Evolutionary conservation across 176 grass and related monocot species (phyloP).

Genomic region (Carex myosuroides): DNA sequence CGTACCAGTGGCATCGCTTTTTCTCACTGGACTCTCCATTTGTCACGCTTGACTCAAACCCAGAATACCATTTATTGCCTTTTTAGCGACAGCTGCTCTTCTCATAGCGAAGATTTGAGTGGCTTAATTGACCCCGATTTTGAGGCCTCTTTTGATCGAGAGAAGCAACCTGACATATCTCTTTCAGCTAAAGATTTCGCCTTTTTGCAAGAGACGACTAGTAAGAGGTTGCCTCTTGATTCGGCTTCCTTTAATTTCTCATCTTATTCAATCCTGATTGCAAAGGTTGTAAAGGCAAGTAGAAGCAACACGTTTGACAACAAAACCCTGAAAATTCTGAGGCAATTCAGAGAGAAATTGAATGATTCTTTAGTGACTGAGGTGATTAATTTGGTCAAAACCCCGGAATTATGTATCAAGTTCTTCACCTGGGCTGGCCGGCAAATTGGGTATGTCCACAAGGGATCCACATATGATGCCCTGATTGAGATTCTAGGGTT

Average conservation of each 20-base stretch:
- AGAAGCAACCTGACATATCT: constrained; percentile 27
- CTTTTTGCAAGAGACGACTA: constrained; percentile 42
- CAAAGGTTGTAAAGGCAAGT: constrained; percentile 54
- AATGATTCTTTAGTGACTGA: constrained; percentile 51
- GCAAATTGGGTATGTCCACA: constrained; percentile 85
- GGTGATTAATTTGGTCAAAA: constrained; percentile 44
- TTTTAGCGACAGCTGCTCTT: constrained; percentile 23
- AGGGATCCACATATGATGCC: constrained; percentile 44
- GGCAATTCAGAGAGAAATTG: constrained; percentile 54
- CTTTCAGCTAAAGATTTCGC: constrained; percentile 52
- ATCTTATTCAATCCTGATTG: constrained; percentile 63
- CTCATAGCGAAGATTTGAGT: constrained; percentile 21
- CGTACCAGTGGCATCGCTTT: constrained; percentile 26
- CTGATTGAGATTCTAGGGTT: constrained; percentile 56
- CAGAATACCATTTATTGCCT: constrained; percentile 14
- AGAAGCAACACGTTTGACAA: constrained; percentile 29
- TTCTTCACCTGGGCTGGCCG: constrained; percentile 90
- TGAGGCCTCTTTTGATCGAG: constrained; percentile 6
- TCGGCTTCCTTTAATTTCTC: constrained; percentile 13
- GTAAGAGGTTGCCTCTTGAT: background rate
- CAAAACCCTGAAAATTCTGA: constrained; percentile 52
- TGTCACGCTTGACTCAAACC: constrained; percentile 6
- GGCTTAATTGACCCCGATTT: constrained; percentile 33
- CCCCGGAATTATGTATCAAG: constrained; percentile 56
- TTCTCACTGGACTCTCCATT: constrained; percentile 4